A percentile compares a stretch with the other conserved stretches of the same genome.
Evolutionary conservation across 495 filamentous ascomycete genomes (phyloP).

Genomic region (Copromyces sp.): DNA sequence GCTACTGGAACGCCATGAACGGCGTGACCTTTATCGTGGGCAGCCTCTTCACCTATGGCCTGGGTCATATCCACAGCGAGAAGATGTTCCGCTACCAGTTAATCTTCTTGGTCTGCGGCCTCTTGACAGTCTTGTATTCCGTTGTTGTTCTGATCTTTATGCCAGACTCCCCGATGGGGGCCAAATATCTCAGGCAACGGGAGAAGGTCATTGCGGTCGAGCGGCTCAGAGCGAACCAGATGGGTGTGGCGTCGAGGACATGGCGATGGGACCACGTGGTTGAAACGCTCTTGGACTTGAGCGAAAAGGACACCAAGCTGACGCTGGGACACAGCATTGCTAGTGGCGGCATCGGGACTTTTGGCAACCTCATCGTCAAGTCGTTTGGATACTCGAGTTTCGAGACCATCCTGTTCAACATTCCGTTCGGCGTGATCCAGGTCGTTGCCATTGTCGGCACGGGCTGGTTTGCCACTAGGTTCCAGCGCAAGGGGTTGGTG

Average conservation of each 20-base stretch:
- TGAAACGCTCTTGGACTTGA: constrained; percentile 51
- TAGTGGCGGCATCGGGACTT: constrained; percentile 49
- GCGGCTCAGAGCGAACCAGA: constrained; percentile 36
- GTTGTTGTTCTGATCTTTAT: constrained; percentile 33
- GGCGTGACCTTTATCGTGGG: constrained; percentile 38
- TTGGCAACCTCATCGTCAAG: constrained; percentile 54
- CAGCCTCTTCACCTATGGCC: constrained; percentile 45
- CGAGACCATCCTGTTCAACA: constrained; percentile 54
- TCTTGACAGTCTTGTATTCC: constrained; percentile 34
- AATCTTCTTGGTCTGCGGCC: constrained; percentile 47
- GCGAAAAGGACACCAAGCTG: neutral
- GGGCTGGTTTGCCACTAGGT: constrained; percentile 35
- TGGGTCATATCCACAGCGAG: constrained; percentile 47
- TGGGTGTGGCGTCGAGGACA: constrained; percentile 33
- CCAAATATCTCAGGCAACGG: constrained; percentile 47
- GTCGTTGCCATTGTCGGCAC: constrained; percentile 33
- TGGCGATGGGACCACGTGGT: constrained; percentile 41
- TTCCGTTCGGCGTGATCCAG: constrained; percentile 49
- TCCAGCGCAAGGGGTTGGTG: constrained; percentile 47
- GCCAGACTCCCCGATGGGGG: constrained; percentile 50
- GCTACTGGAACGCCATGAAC: constrained; percentile 44
- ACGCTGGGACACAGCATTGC: constrained; percentile 10
- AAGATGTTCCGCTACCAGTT: constrained; percentile 49
- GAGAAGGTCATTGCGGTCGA: constrained; percentile 54
- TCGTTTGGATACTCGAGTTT: constrained; percentile 51